These are phyloP conservation scores for Podospora didyma DNA, from an alignment of 495 filamentous ascomycete species.

Conservation along the genomic window DNA sequence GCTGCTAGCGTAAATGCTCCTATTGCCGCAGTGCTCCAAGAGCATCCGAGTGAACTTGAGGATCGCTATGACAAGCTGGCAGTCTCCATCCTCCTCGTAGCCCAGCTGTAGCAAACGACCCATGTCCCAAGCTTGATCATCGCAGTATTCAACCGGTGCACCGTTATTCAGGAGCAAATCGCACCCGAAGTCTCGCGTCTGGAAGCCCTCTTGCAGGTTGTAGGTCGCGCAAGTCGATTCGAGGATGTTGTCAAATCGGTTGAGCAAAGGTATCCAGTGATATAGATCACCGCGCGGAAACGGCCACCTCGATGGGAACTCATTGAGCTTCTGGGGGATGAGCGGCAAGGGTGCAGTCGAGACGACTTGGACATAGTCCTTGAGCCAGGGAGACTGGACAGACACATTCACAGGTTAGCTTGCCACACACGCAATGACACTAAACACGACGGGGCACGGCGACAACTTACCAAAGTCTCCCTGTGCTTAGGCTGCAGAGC, in stretches of 20 bases:
- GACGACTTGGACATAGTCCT: conserved; percentile 67
- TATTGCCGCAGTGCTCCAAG: conserved; percentile 92
- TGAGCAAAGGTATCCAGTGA: conserved; percentile 94
- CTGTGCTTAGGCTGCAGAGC: conserved; percentile 85
- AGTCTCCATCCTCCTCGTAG: conserved; percentile 70
- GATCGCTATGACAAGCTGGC: conserved; percentile 71
- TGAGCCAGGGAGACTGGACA: conserved; percentile 75
- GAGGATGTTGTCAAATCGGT: conserved; percentile 88
- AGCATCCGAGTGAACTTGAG: conserved; percentile 82
- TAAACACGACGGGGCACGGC: too few species aligned
- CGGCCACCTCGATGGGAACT: conserved; percentile 85
- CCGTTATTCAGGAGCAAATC: conserved; percentile 56
- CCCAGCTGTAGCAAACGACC: conserved; percentile 53
- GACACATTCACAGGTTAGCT: background rate
- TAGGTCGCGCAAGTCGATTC: conserved; percentile 80
- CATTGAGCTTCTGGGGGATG: conserved; percentile 69
- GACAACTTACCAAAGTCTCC: conserved; percentile 77
- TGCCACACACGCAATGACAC: background rate
- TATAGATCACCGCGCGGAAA: conserved; percentile 97
- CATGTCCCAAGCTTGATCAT: conserved; percentile 36
- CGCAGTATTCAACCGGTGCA: conserved; percentile 30
- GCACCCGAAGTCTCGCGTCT: conserved; percentile 67
- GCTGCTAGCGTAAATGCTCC: conserved; percentile 93
- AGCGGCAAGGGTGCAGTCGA: conserved; percentile 66
- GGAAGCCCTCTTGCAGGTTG: conserved; percentile 73